Percentiles rank a stretch among this genome's conserved stretches.
phyloP scores from a whole-genome alignment of 1,284 basidiomycete genomes.

The Moesziomyces aphidis region DNA sequence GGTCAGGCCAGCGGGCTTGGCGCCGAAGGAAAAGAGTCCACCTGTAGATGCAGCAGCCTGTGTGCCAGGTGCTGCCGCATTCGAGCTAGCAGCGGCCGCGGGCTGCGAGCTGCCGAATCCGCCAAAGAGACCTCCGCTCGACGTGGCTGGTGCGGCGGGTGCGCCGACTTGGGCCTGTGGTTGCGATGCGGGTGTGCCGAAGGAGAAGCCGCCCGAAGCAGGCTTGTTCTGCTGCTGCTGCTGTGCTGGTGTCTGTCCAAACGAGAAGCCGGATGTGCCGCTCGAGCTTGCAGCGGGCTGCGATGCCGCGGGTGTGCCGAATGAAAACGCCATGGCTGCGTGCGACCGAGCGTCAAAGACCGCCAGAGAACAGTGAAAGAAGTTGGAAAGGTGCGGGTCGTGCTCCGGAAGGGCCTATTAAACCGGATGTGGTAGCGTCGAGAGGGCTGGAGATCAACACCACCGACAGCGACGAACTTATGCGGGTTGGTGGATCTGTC shows the following conservation, averaged over 20 bases:
- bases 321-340: slow-evolving; percentile 56
- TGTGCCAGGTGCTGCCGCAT: slow-evolving; percentile 14
- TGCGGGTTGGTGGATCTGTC: not conserved
- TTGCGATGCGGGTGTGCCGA: slow-evolving; percentile 41
- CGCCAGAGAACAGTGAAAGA: not conserved
- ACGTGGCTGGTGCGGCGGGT: slow-evolving; percentile 12
- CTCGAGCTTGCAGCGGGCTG: slow-evolving; percentile 33
- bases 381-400: not conserved
- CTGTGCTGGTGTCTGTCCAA: slow-evolving; percentile 48
- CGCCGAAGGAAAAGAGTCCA: slow-evolving; percentile 37
- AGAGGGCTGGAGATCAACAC: no score
- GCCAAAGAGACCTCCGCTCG: slow-evolving; percentile 37
- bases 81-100: slow-evolving; percentile 9
- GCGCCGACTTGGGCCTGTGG: slow-evolving; percentile 22
- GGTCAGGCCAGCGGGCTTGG: slow-evolving; percentile 14
- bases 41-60: slow-evolving; percentile 27
- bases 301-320: slow-evolving; percentile 50
- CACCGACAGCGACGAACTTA: slow-evolving; percentile 1
- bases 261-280: slow-evolving; percentile 45
- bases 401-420: no score
- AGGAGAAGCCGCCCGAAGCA: slow-evolving; percentile 49
- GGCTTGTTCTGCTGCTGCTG: slow-evolving; percentile 50
- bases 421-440: no score
- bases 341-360: not conserved
- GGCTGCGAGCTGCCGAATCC: slow-evolving; percentile 27